These are phyloP conservation scores for Aegle marmelos DNA, from an alignment of 345 rosid genomes.

Conservation along the genomic window DNA sequence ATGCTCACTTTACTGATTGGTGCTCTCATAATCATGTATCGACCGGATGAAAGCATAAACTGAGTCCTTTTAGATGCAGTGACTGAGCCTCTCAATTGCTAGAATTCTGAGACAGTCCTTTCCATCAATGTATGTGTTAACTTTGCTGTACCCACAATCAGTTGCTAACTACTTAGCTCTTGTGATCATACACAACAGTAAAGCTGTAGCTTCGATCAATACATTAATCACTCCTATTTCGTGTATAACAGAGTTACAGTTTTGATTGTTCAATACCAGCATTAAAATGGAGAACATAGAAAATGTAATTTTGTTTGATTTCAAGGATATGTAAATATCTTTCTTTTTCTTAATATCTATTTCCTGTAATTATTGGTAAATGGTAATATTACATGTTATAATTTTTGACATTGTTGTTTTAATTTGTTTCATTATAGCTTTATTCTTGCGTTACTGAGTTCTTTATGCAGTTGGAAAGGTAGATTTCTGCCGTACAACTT, in stretches of 20 bases:
- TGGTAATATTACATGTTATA: background rate
- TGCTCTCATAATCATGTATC: background rate
- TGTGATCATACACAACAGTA: background rate
- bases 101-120: background rate
- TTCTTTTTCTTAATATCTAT: background rate
- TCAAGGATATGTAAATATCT: constrained; percentile 6
- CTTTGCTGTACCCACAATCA: background rate
- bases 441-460: background rate
- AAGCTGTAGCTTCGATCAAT: background rate
- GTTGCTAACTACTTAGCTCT: background rate
- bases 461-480: background rate
- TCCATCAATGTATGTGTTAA: background rate
- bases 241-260: background rate
- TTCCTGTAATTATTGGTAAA: constrained; percentile 1
- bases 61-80: background rate
- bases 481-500: background rate
- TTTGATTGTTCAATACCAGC: background rate
- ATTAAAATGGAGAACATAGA: background rate
- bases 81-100: constrained; percentile 1
- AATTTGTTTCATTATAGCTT: background rate
- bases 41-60: background rate
- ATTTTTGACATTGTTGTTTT: background rate
- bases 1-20: background rate
- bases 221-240: background rate
- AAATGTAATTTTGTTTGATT: background rate